These are phyloP conservation scores for Xanthoparmelia taractica DNA, from an alignment of 495 filamentous ascomycete species.

Conservation along the genomic window DNA sequence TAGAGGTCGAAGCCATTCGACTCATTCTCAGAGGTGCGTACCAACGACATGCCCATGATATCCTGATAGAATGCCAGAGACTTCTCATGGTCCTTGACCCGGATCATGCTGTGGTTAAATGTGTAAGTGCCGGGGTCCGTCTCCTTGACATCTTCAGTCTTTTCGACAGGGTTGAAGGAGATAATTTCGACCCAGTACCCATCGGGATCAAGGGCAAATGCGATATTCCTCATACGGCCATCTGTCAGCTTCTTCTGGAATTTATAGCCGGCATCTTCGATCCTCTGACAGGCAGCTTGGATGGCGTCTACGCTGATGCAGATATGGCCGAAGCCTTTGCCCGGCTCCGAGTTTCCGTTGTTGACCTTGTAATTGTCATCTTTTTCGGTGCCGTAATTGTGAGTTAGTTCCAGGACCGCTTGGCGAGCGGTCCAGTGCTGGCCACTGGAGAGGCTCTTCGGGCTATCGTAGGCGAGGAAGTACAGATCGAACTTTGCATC, in stretches of 20 bases:
- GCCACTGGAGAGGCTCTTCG: slow-evolving; percentile 51
- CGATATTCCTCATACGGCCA: slow-evolving; percentile 80
- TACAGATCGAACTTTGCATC: slow-evolving; percentile 88
- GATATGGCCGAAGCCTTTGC: slow-evolving; percentile 84
- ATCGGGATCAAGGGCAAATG: slow-evolving; percentile 89
- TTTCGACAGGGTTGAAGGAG: slow-evolving; percentile 39
- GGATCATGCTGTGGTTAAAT: slow-evolving; percentile 85
- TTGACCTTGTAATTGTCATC: slow-evolving; percentile 73
- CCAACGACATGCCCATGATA: slow-evolving; percentile 75
- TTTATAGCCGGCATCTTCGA: slow-evolving; percentile 81
- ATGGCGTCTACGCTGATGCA: slow-evolving; percentile 86
- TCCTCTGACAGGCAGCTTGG: slow-evolving; percentile 74
- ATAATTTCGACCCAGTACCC: slow-evolving; percentile 83
- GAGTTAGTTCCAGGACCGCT: slow-evolving; percentile 85
- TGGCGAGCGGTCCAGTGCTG: slow-evolving; percentile 73
- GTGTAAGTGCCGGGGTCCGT: slow-evolving; percentile 49
- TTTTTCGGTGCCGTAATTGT: slow-evolving; percentile 92
- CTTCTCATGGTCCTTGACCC: slow-evolving; percentile 80
- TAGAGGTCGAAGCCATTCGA: slow-evolving; percentile 79
- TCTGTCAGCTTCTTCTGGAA: slow-evolving; percentile 94
- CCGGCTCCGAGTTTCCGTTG: slow-evolving; percentile 84
- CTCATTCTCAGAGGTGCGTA: slow-evolving; percentile 62
- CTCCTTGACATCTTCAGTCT: slow-evolving; percentile 47
- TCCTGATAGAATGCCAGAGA: slow-evolving; percentile 88
- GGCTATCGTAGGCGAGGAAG: slow-evolving; percentile 68